Conservation (phyloP, 352 stramenopile species). For the Globisporangium middletonii region DNA sequence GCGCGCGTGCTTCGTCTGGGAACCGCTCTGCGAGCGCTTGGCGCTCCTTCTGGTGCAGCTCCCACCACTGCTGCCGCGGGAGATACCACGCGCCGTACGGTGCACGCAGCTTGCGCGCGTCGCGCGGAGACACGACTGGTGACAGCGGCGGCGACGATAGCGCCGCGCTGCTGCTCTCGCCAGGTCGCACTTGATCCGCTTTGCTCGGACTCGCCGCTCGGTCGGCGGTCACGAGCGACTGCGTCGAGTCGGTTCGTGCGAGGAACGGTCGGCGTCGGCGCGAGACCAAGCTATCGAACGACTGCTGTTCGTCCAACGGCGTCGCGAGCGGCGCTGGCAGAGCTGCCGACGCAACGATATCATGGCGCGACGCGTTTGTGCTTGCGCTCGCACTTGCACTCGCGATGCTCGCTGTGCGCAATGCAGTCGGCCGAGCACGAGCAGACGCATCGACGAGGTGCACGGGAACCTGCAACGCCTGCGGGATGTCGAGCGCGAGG, state of each 20-base stretch:
- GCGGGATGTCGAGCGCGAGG: constrained; percentile 31
- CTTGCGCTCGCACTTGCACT: neutral
- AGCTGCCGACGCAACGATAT: neutral
- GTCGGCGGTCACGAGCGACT: neutral
- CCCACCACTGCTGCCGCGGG: constrained; percentile 46
- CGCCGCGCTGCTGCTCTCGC: neutral
- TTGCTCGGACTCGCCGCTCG: neutral
- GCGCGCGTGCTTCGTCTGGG: constrained; percentile 2
- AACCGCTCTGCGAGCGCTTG: constrained; percentile 24
- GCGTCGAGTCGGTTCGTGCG: constrained; percentile 1
- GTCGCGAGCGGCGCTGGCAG: neutral
- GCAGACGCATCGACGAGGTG: constrained; percentile 7
- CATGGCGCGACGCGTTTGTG: neutral
- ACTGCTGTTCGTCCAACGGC: constrained; percentile 6
- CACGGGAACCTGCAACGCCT: constrained; percentile 9
- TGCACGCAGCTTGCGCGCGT: constrained; percentile 12
- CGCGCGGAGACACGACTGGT: constrained; percentile 4
- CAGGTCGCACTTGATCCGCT: neutral
- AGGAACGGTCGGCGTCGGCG: constrained; percentile 3
- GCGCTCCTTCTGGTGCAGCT: constrained; percentile 29
- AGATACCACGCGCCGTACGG: constrained; percentile 61
- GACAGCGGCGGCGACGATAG: neutral
- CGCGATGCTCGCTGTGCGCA: neutral
- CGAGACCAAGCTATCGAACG: constrained; percentile 7
- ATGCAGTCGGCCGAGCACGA: neutral